Evolutionary conservation across 2,329 filamentous ascomycete species (phyloP).

Genomic region (Aspergillus pseudoviridinutans): DNA sequence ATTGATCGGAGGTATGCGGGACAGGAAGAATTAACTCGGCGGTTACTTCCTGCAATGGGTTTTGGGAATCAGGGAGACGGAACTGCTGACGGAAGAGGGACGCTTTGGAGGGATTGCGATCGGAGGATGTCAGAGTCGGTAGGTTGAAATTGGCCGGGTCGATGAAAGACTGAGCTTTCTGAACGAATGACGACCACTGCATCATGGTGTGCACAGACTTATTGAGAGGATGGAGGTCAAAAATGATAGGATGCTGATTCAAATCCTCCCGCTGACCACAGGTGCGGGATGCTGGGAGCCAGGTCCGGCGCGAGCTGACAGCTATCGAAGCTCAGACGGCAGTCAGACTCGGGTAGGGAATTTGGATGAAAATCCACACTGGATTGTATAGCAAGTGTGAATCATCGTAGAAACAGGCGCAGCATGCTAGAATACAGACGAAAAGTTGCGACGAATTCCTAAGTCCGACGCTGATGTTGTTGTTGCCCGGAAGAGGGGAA

Average conservation of each 20-base stretch:
- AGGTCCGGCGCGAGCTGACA: slow-evolving; percentile 19
- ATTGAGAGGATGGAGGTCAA: neutral
- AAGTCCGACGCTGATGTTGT: neutral
- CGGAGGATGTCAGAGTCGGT: slow-evolving; percentile 66
- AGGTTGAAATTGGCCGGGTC: slow-evolving; percentile 79
- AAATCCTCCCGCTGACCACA: neutral
- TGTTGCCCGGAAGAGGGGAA: slow-evolving; percentile 1
- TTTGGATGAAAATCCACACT: slow-evolving; percentile 20
- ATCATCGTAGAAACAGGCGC: slow-evolving; percentile 27
- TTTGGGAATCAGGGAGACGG: slow-evolving; percentile 86
- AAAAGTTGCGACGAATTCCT: slow-evolving; percentile 14
- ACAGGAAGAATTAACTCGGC: slow-evolving; percentile 87
- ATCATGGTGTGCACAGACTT: slow-evolving; percentile 46
- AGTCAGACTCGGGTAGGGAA: slow-evolving; percentile 16
- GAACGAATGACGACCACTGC: slow-evolving; percentile 75
- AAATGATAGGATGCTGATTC: neutral
- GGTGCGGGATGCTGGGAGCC: slow-evolving; percentile 8
- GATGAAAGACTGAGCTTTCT: slow-evolving; percentile 93
- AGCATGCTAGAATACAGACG: slow-evolving; percentile 18
- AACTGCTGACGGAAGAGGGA: slow-evolving; percentile 95
- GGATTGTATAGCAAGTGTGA: slow-evolving; percentile 13
- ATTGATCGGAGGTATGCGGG: slow-evolving; percentile 58
- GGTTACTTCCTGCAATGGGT: slow-evolving; percentile 91
- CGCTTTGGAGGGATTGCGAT: slow-evolving; percentile 82
- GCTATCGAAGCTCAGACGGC: slow-evolving; percentile 17